A percentile compares a stretch with the other conserved stretches of the same genome.
These are phyloP conservation scores for Curvularia hawaiiensis DNA, from an alignment of 2,329 filamentous ascomycete genomes.

Conservation along the genomic window DNA sequence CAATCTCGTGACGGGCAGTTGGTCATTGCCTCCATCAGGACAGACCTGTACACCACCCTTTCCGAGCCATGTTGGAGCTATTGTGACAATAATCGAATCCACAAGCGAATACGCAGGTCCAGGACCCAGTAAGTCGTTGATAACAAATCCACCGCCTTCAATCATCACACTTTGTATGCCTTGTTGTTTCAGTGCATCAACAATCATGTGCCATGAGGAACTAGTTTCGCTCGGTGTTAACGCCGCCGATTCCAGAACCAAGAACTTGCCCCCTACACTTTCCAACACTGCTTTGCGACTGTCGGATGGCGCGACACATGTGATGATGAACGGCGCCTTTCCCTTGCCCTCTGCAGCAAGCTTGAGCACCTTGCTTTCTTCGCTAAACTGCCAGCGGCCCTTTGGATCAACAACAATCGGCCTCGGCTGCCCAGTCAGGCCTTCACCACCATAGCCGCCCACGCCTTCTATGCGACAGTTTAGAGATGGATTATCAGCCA, in stretches of 20 bases:
- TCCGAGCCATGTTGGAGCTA: conserved; percentile 91
- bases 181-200: conserved; percentile 10
- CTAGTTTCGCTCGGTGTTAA: not conserved
- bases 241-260: conserved; percentile 11
- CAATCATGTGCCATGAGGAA: conserved; percentile 10
- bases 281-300: conserved; percentile 40
- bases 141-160: conserved; percentile 82
- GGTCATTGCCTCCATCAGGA: conserved; percentile 62
- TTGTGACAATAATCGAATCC: conserved; percentile 81
- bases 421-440: conserved; percentile 68
- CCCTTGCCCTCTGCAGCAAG: conserved; percentile 69
- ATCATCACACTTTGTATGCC: conserved; percentile 84
- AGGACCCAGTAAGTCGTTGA: conserved; percentile 73
- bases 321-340: conserved; percentile 73
- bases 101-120: conserved; percentile 54
- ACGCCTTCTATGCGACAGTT: conserved; percentile 76
- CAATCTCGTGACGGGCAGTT: conserved; percentile 66
- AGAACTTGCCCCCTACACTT: conserved; percentile 31
- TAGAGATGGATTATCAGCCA: conserved; percentile 82
- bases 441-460: conserved; percentile 60
- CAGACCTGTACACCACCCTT: conserved; percentile 79
- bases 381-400: conserved; percentile 70
- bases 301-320: conserved; percentile 12
- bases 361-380: conserved; percentile 67
- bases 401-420: conserved; percentile 83